Base-by-base conservation (phyloP, 148 eudicot genomes). In the Rhododendron molle region DNA sequence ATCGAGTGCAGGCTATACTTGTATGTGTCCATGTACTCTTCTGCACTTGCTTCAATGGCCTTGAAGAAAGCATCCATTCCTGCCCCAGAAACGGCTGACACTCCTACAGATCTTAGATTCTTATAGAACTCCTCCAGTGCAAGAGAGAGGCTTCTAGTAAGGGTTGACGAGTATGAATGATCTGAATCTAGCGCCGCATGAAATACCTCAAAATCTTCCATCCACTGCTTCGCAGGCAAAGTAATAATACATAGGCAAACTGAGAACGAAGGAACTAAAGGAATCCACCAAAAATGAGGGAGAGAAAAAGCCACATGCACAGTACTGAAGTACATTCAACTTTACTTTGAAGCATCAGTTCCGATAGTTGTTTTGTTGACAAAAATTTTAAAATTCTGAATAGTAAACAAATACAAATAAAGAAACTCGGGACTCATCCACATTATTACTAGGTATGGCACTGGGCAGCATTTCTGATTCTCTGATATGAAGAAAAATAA, bases 131-230 rank as follows among this genome's bases (percentile, higher is more conserved):
- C 98, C 85, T 95, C 98, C 34, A 97, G 92, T 16, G 93, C 91
- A 80, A 95, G 94, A 86, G 98, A 92, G 56, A 97, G 91, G 87
- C 98, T 95, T 72, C 95, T 93, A 28, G 95, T 92, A 84, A 97
- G 89, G 50, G 95, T 92, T 3, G 99, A 93, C 2, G 94, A 89
- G 90, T 97, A 93, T 0, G 98, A 92, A 30, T 94, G 81, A 88
- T 97, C 99, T 1, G 98, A 91, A 20, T 94, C 97, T 14, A 97
- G 89, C 47, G 99, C 99, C 77, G 96, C 98, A 87, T 92, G 91
- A 83, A 97, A 97, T 34, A 86, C 93, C 93, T 94, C 98, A 86
- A 95, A 94, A 90, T 97, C 98, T 88, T 92, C 91, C 98, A 97
- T 96, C 98, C 99, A 96, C 99, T 96, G 91, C 86, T 90, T 23